phyloP scores from a whole-genome alignment of 2,329 filamentous ascomycete genomes.

The Aureobasidium sp. region DNA sequence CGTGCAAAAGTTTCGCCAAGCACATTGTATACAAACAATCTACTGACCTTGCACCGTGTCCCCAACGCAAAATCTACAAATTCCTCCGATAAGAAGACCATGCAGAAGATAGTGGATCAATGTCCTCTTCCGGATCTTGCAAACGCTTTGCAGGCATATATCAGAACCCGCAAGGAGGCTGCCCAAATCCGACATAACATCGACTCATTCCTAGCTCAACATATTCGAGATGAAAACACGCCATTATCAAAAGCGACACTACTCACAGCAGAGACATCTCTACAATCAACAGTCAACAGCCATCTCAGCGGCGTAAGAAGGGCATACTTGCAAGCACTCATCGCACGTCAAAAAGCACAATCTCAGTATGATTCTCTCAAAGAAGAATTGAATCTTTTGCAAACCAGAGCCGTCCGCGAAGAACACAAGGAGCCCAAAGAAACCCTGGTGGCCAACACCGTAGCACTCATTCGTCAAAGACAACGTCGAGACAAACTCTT shows the following conservation, averaged over 20 bases:
- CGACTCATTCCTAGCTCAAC: not conserved
- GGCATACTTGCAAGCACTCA: constrained; percentile 2
- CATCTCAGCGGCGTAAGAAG: constrained; percentile 9
- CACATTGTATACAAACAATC: constrained; percentile 10
- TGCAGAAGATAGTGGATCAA: constrained; percentile 2
- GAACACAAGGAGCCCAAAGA: not conserved
- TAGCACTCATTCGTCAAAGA: constrained; percentile 4
- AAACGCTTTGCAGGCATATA: constrained; percentile 17
- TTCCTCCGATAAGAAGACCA: not conserved
- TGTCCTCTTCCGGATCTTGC: constrained; percentile 18
- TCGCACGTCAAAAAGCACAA: constrained; percentile 14
- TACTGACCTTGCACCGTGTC: not conserved
- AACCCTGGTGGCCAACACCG: not conserved
- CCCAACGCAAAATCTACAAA: not conserved
- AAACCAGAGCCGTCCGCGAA: not conserved
- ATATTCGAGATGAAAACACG: not conserved
- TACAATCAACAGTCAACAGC: not conserved
- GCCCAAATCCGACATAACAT: constrained; percentile 6
- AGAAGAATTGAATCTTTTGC: not conserved
- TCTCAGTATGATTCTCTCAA: not conserved
- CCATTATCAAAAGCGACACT: not conserved
- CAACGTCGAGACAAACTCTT: constrained; percentile 7
- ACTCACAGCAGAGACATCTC: not conserved
- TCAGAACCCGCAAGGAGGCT: constrained; percentile 9
- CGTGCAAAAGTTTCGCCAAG: constrained; percentile 5